Base-by-base conservation (phyloP, 208 protist species). In the Lotmaria passim region DNA sequence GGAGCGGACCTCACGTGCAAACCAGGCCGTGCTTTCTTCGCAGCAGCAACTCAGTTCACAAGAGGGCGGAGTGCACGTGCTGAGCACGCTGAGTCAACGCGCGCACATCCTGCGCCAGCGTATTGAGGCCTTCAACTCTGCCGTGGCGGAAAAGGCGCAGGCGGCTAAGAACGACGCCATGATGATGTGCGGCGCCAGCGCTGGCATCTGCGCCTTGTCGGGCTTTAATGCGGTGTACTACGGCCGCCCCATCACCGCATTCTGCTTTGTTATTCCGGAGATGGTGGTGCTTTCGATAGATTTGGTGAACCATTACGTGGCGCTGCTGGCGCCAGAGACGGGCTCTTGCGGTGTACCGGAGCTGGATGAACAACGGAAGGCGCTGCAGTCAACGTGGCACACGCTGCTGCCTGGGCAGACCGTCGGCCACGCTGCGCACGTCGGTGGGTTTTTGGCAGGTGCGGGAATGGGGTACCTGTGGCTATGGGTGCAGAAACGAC, bases 111-210 rank as follows among this genome's bases (percentile, higher is more conserved):
- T 61, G 44, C 48, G 53, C 10, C 59, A 39, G 44, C 44, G 33
- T 34, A 26, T 15, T 41, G 34, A 78, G 38, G 57, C 52, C 23
- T 83, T 63, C 61, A 71, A 63, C 28, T 75, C 64, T n/a, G 34
- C 36, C 7, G 39, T 78, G 10, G 46, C 51, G 23, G 73, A 72
- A 12, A 62, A 73, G 15, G 46, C 80, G 12, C 77, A 89, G 38
- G 76, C 79, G 72, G 39, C 48, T 23, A 48, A 75, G 19, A 76
- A 78, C 57, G 47, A 79, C 33, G 48, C 31, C 17, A 81, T 82
- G 57, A 57, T 87, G 39, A 89, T 89, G 83, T 89, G 83, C 52
- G 87, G 87, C 2, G 73, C 77, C 17, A 89, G 83, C 39, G 81
- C 78, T 11, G 87, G 83, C 31, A 51, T 89, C 21, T 87, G 70